Base-by-base conservation (phyloP, 1,139 yeast genomes). In the Candida glucosophila region DNA sequence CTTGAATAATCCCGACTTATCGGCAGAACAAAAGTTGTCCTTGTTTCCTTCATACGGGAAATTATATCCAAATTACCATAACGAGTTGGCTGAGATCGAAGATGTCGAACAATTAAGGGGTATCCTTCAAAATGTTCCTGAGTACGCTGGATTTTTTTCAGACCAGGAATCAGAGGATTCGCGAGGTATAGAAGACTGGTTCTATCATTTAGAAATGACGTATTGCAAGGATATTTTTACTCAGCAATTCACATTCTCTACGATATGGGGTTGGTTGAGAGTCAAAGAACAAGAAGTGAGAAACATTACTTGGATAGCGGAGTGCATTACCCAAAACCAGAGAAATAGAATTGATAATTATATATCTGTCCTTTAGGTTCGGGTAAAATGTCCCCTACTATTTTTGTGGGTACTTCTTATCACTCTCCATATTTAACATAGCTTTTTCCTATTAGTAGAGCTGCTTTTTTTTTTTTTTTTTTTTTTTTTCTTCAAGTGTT, bases 281-380 rank as follows among this genome's bases (percentile, higher is more conserved):
- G 77, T 95, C 12, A 81, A 82, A 47, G 98, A 92, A 56, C 98
- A 92, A 58, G 99, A 92, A 56, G 74, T 92, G 33, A 73, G 98
- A 55, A 92, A 92, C 53, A 77, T 92, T 37, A 83, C 97, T 13
- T 92, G 98, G 98, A 88, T 92, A 35, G 95, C 97, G 24, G 99
- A 92, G 60, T 92, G 99, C 61, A 80, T 80, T 55, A 88, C 90
- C 23, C 92, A 81, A 49, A 78, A 77, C 47, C 93, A 81, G 62
- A 78, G 79, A 55, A 82, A 77, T 46, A 73, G 86, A 56, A 77
- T 81, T 33, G 78, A 77, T 41, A 78, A 77, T 49, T 81, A 80
- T 49, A 80, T 80, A 31, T 63, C 86, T 25, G 90, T 79, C 23
- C 79, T 72, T 41, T 77, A 47, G 18, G 18, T 16, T 16, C n/a